Evolutionary conservation across 306 rosid genomes (phyloP).

Genomic region (Phaseolus lunatus): DNA sequence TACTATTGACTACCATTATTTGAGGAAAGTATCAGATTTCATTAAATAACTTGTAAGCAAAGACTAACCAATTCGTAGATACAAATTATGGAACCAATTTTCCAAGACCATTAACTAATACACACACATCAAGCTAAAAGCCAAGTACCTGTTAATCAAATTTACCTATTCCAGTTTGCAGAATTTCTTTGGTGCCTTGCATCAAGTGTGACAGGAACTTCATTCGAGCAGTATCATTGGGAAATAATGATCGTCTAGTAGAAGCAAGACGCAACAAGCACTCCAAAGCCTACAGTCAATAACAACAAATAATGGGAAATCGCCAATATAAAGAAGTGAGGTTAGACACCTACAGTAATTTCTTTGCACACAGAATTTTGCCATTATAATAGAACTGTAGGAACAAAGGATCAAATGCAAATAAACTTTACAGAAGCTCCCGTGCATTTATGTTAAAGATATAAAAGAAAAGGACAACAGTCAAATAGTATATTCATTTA

Average conservation of each 20-base stretch:
- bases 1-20: no score
- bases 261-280: constrained; percentile 62
- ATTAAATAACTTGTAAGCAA: neutral
- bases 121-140: neutral
- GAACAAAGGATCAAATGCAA: constrained; percentile 7
- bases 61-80: neutral
- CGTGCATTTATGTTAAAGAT: neutral
- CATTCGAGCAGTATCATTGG: constrained; percentile 50
- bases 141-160: neutral
- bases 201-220: constrained; percentile 58
- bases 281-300: constrained; percentile 54
- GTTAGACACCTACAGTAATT: neutral
- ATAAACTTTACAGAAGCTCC: constrained; percentile 8
- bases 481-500: neutral
- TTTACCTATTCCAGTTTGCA: constrained; percentile 57
- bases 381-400: neutral
- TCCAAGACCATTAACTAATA: neutral
- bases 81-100: neutral
- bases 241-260: constrained; percentile 55
- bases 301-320: constrained; percentile 11
- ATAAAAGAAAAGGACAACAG: neutral
- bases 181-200: constrained; percentile 59
- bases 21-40: neutral
- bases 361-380: neutral
- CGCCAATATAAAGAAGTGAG: neutral